Evolutionary conservation across 176 grass and related monocot genomes (phyloP).

Genomic region (Pontederia paniculata): DNA sequence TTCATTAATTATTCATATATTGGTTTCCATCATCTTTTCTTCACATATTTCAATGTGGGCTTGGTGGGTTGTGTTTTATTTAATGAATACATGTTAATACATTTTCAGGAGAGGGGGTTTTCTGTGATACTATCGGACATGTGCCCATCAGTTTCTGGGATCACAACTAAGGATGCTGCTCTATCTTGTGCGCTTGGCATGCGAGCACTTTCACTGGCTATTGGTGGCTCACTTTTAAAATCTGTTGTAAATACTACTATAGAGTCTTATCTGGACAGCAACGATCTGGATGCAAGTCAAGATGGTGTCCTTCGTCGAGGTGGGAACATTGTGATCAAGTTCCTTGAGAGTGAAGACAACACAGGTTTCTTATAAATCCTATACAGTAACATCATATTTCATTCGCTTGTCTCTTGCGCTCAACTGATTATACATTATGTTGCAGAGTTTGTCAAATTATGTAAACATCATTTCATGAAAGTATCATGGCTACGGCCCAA

Average conservation of each 20-base stretch:
- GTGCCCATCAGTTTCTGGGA: slow-evolving; percentile 82
- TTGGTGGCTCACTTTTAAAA: slow-evolving; percentile 44
- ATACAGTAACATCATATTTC: background rate
- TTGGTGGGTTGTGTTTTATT: no score
- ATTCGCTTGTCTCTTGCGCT: background rate
- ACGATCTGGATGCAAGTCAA: slow-evolving; percentile 39
- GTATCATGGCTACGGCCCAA: slow-evolving; percentile 71
- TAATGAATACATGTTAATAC: no score
- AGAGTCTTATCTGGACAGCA: slow-evolving; percentile 39
- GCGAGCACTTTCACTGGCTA: slow-evolving; percentile 56
- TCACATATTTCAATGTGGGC: no score
- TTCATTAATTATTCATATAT: no score
- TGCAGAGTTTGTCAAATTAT: slow-evolving; percentile 77
- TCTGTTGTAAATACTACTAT: slow-evolving; percentile 21
- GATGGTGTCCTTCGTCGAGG: slow-evolving; percentile 55
- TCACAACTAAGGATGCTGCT: slow-evolving; percentile 75
- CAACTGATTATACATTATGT: background rate
- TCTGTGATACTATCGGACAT: slow-evolving; percentile 86
- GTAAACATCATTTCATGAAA: slow-evolving; percentile 63
- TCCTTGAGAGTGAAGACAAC: slow-evolving; percentile 55
- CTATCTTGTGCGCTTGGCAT: slow-evolving; percentile 64
- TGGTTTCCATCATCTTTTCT: no score
- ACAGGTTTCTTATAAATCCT: slow-evolving; percentile 22
- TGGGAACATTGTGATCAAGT: slow-evolving; percentile 67
- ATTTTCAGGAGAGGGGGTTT: slow-evolving; percentile 54